Base-by-base conservation (phyloP, 306 rosid genomes). In the Phaseolus lunatus region DNA sequence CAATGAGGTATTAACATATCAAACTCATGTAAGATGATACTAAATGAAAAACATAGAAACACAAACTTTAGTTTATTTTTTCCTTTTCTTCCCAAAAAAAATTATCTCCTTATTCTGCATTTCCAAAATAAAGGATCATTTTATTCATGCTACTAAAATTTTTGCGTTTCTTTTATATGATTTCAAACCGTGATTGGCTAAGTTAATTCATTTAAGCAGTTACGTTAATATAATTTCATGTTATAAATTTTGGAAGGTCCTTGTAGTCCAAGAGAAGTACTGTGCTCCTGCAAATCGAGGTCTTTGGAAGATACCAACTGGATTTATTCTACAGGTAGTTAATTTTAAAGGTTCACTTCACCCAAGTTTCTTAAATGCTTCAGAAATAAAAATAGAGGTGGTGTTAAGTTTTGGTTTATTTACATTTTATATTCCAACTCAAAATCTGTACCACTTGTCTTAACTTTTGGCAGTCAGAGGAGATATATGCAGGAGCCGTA, bases 291-390 rank as follows among this genome's bases (percentile, higher is more conserved):
- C 84, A 27, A 77, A 31, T 23, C 59, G 33, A 27, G 90, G 87
- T 71, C 85, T 90, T 27, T 93, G 98, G 98, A 93, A 90, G 85
- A 90, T 93, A 49, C 98, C 96, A 33, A 93, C 96, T 18, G 96
- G 98, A 15, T 93, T 90, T 76, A 77, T 93, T 80, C 85, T 82
- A 22, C 90, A 90, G 96, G 98, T 93, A 82, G 29, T 33, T 50
- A 19, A 49, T 73, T 78, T 58, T 58, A 24, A 11, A 12, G 53
- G 45, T 13, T 76, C 35, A 11, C 44, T 13, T 76, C 35, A 14
- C 31, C 15, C 6, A 1, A 43, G 29, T 70, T 72, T 45, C 41
- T 13, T 70, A 15, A 24, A 19, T 70, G 8, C 4, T 8, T 23
- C 8, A 16, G 43, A 20, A 41, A 23, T 15, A 33, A 50, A 45